A percentile compares a stretch with the other conserved stretches of the same genome.
Conservation (phyloP, 768 basidiomycete species). For the Boletus vermiculosoides region DNA sequence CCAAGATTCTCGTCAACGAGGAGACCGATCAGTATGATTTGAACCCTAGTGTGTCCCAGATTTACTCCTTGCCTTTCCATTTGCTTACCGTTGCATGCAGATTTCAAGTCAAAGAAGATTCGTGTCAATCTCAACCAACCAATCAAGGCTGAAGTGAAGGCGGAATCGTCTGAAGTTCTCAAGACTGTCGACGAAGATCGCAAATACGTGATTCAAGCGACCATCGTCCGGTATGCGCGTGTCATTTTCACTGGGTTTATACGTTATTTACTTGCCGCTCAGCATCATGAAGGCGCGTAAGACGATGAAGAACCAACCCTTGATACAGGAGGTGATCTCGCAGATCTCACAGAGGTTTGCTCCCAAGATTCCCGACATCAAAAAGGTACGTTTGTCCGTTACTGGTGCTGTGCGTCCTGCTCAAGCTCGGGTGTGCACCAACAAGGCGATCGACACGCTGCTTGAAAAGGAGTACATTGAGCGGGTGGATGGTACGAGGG, state of each 20-base stretch:
- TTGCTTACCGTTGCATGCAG: constrained; percentile 37
- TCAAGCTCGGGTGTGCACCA: background rate
- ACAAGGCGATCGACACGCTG: constrained; percentile 82
- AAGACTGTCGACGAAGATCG: constrained; percentile 97
- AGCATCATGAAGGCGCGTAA: constrained; percentile 96
- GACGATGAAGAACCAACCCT: constrained; percentile 89
- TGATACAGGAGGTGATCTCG: constrained; percentile 88
- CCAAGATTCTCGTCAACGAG: constrained; percentile 85
- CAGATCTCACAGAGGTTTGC: constrained; percentile 86
- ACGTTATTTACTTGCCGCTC: background rate
- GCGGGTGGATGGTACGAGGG: constrained; percentile 86
- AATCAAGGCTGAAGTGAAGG: constrained; percentile 93
- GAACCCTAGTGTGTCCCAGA: constrained; percentile 61
- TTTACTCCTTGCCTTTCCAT: accelerated
- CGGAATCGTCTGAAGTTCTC: constrained; percentile 83
- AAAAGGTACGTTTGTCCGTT: constrained; percentile 59
- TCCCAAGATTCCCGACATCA: constrained; percentile 95
- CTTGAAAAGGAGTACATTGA: constrained; percentile 98
- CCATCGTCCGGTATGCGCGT: constrained; percentile 67
- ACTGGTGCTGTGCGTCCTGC: background rate
- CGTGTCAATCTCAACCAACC: constrained; percentile 88
- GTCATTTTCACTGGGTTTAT: background rate
- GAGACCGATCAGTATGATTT: constrained; percentile 89
- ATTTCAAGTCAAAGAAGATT: constrained; percentile 92
- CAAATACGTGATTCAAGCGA: constrained; percentile 94